These are phyloP conservation scores for Quercus lobata DNA, from an alignment of 331 rosid genomes.

Conservation along the genomic window DNA sequence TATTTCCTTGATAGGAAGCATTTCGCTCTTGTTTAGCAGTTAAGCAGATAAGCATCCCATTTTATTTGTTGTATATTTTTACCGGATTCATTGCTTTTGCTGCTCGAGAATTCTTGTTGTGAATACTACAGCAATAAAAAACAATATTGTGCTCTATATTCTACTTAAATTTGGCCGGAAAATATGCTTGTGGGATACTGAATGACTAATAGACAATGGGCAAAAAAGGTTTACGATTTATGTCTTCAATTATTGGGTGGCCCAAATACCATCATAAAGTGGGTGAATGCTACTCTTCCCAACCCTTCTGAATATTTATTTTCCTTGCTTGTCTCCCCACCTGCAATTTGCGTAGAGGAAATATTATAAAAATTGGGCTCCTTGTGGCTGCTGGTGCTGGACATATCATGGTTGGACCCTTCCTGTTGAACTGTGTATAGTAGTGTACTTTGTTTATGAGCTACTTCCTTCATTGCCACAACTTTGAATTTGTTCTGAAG, in stretches of 20 bases:
- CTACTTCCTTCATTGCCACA: neutral
- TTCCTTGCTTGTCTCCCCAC: neutral
- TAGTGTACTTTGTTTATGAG: neutral
- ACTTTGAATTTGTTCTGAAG: neutral
- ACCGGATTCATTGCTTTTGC: neutral
- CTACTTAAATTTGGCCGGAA: neutral
- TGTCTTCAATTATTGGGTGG: neutral
- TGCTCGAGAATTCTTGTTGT: neutral
- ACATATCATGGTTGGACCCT: neutral
- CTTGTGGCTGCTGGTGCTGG: neutral
- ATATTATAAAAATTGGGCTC: neutral
- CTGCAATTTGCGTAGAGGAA: neutral
- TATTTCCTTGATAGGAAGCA: too few relatives aligned
- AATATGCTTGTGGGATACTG: neutral
- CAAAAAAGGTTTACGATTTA: neutral
- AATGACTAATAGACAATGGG: neutral
- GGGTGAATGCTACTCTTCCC: neutral
- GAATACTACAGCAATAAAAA: neutral
- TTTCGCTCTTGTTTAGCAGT: neutral
- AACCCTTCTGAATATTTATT: neutral
- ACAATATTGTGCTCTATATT: neutral
- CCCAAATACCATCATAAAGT: neutral
- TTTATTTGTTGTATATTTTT: neutral
- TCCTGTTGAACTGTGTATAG: neutral
- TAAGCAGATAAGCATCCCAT: neutral